These are phyloP conservation scores for Pichia californica DNA, from an alignment of 805 yeast genomes.

Conservation along the genomic window DNA sequence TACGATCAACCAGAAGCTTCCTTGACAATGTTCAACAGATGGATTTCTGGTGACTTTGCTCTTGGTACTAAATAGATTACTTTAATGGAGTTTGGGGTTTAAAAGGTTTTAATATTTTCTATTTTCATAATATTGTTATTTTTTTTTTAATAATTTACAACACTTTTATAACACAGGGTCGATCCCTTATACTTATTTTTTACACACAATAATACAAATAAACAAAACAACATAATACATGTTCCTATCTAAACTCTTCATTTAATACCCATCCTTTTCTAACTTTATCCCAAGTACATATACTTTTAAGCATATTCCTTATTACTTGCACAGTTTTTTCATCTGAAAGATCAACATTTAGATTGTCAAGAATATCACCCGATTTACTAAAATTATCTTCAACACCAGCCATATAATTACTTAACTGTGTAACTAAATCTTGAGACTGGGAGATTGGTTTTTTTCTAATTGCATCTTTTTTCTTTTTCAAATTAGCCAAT, in stretches of 20 bases:
- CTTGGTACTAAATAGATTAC: conserved; percentile 23
- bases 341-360: conserved; percentile 32
- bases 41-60: conserved; percentile 57
- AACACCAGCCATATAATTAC: conserved; percentile 24
- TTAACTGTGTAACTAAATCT: conserved; percentile 17
- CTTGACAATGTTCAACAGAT: conserved; percentile 62
- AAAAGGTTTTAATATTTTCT: not conserved
- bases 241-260: conserved; percentile 37
- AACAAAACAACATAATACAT: no score
- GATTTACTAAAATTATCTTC: conserved; percentile 29
- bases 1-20: conserved; percentile 76
- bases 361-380: conserved; percentile 21
- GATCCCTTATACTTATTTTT: no score
- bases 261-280: conserved; percentile 61
- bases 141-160: no score
- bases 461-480: conserved; percentile 23
- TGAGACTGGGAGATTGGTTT: conserved; percentile 10
- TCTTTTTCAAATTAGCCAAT: conserved; percentile 40
- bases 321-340: conserved; percentile 53
- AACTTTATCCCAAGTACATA: conserved; percentile 60
- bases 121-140: not conserved
- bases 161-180: no score
- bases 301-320: conserved; percentile 60
- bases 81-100: not conserved
- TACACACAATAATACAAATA: no score